Base-by-base conservation (phyloP, 2,329 filamentous ascomycete genomes). In the Metarhizium guizhouense region DNA sequence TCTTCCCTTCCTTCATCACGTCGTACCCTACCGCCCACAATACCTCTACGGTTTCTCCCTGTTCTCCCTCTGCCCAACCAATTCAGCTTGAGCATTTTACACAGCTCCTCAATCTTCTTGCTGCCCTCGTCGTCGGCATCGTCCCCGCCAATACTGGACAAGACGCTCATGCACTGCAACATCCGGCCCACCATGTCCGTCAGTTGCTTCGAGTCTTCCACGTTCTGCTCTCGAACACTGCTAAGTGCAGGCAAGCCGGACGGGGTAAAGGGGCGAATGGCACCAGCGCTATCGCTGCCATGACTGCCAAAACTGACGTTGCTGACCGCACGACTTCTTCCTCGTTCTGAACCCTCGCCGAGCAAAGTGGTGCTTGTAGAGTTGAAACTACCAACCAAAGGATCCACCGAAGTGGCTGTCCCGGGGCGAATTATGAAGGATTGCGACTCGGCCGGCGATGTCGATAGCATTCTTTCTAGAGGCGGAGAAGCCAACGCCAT, bases 111-210 rank as follows among this genome's bases (percentile, higher is more conserved):
- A 65, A 97, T 87, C 71, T 87, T 90, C 56, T 80, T 81, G 67
- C 93, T 89, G 1, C 83, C 80, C 42, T 87, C 84, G 60, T 95
- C 90, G 20, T 82, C 81, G 1, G 77, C 83, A 10, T 81, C 82
- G 1, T 79, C 83, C 49, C 65, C 68, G 25, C 76, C 86, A 13
- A 95, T 82, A 59, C 85, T 86, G 3, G 90, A 88, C 25, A 99
- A 77, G 7, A 99, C 91, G 68, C 87, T 93, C 71, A 97, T 87
- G 70, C 94, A 99, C 74, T 99, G 94, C 60, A 99, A 76, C 90
- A 99, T 95, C 52, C 93, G 80, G 0, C 91, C 94, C 1, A 96
- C 92, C 62, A 93, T 96, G 63, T 97, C 92, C 0, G 94, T 96
- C 54, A 97, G 84, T 66, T 94, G 84, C 67, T 90, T 82, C 51